Evolutionary conservation across 2,329 filamentous ascomycete species (phyloP), one percentile per base, ranked within the genome.

Genomic region (Claviceps purpurea): DNA sequence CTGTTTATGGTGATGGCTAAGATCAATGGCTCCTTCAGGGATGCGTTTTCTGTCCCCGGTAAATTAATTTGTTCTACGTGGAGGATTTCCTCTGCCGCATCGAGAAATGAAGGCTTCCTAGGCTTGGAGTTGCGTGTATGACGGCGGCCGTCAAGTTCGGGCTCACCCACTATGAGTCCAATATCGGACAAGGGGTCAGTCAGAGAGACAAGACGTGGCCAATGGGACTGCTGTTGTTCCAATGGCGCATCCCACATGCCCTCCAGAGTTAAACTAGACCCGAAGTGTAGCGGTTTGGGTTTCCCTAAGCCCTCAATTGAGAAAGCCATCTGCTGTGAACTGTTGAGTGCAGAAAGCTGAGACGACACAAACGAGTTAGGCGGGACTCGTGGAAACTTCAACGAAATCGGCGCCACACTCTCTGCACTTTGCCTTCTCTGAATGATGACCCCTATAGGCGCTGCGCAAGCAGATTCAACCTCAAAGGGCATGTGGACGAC

Each of bases 401-500:
- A 67, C 22, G 78, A 74, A 22, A 78, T 70, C 5, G 78, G 70
- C 2, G 71, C 69, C 10, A 71, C 61, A 53, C 66, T 74, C 53
- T 79, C 75, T 10, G 70, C 64, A 53, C 73, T 75, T 43, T 83
- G 73, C 63, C 85, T 95, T 55, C 90, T 78, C 67, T 97, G 91
- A 52, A 98, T 80, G 20, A 98, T 77, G 49, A 97, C 76, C 26
- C 93, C 93, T 37, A 81, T 76, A 5, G 89, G 86, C 13, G 87
- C 87, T 39, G 91, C 82, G 65, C 90, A 88, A 34, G 87, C 89
- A 50, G 81, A 81, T 63, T 95, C 89, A 43, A 96, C 86, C 68
- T 97, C 90, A 63, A 98, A 98, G 1, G 91, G 91, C 62, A 98
- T 81, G 65, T 95, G 89, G 47, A 97, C 77, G 54, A 95, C 81